Percentiles rank a stretch among this genome's conserved stretches.
Conservation (phyloP, 1,139 yeast genomes). For the Lodderomyces margitis region DNA sequence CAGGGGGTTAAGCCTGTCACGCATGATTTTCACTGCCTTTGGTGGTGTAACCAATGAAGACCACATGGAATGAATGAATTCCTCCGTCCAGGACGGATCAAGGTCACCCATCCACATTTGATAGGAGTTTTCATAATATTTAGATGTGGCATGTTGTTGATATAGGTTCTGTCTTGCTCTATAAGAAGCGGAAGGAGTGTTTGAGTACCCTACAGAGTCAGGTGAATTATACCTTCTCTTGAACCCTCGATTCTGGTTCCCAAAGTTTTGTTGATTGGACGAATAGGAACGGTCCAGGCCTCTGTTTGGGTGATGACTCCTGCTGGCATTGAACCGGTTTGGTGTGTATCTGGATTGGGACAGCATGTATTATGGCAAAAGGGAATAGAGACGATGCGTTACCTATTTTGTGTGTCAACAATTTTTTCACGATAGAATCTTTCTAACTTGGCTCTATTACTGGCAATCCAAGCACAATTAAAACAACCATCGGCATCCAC, state of each 20-base stretch:
- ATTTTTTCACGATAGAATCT: slow-evolving; percentile 16
- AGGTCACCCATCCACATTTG: slow-evolving; percentile 94
- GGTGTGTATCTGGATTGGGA: not conserved
- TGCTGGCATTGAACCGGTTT: not conserved
- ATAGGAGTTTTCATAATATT: slow-evolving; percentile 11
- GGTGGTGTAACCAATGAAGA: slow-evolving; percentile 37
- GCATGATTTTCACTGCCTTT: slow-evolving; percentile 33
- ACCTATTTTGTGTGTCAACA: slow-evolving; percentile 5
- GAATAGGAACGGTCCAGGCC: not conserved
- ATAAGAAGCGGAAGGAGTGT: slow-evolving; percentile 7
- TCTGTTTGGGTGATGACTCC: not conserved
- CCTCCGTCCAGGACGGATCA: slow-evolving; percentile 84
- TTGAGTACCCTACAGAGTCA: not conserved
- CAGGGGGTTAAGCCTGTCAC: slow-evolving; percentile 30
- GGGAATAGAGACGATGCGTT: slow-evolving; percentile 1
- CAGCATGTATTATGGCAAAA: too few species aligned
- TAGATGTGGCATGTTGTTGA: slow-evolving; percentile 11
- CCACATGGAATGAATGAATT: slow-evolving; percentile 68
- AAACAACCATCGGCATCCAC: slow-evolving; percentile 26
- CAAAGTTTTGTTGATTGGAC: not conserved
- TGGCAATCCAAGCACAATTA: slow-evolving; percentile 46
- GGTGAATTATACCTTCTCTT: not conserved
- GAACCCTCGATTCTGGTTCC: not conserved
- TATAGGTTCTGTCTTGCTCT: slow-evolving; percentile 16
- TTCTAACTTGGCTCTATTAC: slow-evolving; percentile 16